phyloP scores from a whole-genome alignment of 371 early-diverging fungal species.

The Smittium mucronatum region DNA sequence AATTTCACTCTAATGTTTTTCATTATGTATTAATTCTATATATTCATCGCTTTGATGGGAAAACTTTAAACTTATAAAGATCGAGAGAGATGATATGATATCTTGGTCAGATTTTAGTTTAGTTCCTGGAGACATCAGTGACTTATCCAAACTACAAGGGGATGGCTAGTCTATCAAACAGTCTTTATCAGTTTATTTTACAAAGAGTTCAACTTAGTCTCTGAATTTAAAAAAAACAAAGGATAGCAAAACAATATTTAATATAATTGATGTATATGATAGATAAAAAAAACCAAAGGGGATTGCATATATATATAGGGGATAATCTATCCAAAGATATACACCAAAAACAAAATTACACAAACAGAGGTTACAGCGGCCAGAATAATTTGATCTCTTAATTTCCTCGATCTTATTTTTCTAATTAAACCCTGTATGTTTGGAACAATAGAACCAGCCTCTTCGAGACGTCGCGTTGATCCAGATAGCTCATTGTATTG shows the following conservation, averaged over 20 bases:
- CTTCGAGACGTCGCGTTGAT: neutral
- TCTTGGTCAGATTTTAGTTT: neutral
- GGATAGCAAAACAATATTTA: neutral
- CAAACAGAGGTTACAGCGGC: slow-evolving; percentile 7
- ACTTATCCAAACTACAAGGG: no score
- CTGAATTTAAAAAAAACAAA: no score
- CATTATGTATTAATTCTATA: neutral
- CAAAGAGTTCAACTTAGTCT: no score
- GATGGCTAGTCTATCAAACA: no score
- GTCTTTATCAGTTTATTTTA: no score
- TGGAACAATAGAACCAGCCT: neutral
- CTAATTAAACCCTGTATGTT: neutral
- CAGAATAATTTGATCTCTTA: slow-evolving; percentile 9
- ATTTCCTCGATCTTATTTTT: neutral
- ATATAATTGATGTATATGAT: neutral
- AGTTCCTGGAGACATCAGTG: neutral
- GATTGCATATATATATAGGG: neutral
- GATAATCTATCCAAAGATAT: slow-evolving; percentile 4
- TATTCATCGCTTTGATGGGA: neutral
- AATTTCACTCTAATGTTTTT: neutral
- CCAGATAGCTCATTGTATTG: neutral
- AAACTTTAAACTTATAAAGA: neutral
- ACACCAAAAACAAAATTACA: slow-evolving; percentile 1
- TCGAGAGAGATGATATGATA: neutral
- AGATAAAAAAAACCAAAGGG: neutral